Percentiles rank a stretch among this genome's conserved stretches.
These are phyloP conservation scores for Macrophomina tecta DNA, from an alignment of 2,329 filamentous ascomycete genomes.

Conservation along the genomic window DNA sequence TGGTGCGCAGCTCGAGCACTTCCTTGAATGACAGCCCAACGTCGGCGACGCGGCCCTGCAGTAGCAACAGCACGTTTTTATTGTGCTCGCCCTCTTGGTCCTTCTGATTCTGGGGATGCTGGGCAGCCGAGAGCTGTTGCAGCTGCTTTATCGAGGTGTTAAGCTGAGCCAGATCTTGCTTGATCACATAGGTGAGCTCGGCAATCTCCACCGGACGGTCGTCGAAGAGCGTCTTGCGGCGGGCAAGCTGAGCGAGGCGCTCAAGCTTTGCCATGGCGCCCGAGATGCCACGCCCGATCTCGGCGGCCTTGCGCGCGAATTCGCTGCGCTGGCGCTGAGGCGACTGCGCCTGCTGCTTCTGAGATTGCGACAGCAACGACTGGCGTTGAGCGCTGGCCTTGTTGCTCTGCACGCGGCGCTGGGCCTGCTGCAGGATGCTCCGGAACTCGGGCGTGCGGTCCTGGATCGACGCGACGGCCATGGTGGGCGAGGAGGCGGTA, in stretches of 20 bases:
- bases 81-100: slow-evolving; percentile 95
- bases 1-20: slow-evolving; percentile 91
- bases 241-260: slow-evolving; percentile 91
- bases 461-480: slow-evolving; percentile 75
- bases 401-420: slow-evolving; percentile 75
- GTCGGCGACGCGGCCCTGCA: slow-evolving; percentile 90
- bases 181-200: slow-evolving; percentile 96
- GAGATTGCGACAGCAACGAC: slow-evolving; percentile 76
- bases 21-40: slow-evolving; percentile 97
- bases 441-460: slow-evolving; percentile 96
- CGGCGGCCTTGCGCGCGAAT: slow-evolving; percentile 88
- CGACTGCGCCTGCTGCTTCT: slow-evolving; percentile 55
- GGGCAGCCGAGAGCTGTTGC: slow-evolving; percentile 76
- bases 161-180: slow-evolving; percentile 85
- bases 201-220: slow-evolving; percentile 96
- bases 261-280: slow-evolving; percentile 94
- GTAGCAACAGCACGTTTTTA: slow-evolving; percentile 91
- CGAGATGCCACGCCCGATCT: slow-evolving; percentile 90
- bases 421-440: slow-evolving; percentile 84
- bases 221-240: slow-evolving; percentile 95
- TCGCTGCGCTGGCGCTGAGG: slow-evolving; percentile 69
- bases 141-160: slow-evolving; percentile 88
- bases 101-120: slow-evolving; percentile 65
- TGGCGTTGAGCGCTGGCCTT: slow-evolving; percentile 81
- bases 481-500: slow-evolving; percentile 21